Evolutionary conservation across 129 eudicot species (phyloP).

Genomic region (Escallonia rubra): DNA sequence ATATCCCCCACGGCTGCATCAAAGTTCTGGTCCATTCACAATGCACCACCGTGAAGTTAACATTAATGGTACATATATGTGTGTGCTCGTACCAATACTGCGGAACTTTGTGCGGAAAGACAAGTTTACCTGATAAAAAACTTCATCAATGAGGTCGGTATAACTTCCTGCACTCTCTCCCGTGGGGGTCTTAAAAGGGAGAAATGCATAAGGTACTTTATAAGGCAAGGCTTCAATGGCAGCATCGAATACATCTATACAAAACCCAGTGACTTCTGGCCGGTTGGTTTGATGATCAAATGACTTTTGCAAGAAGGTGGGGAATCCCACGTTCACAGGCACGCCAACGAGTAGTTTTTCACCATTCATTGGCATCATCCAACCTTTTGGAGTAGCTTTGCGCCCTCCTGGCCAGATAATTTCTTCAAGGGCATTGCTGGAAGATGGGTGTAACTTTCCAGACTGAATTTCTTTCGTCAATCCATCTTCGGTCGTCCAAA

Average conservation of each 20-base stretch:
- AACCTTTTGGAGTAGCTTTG: conserved; percentile 11
- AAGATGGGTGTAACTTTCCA: background rate
- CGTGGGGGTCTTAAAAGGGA: conserved; percentile 1
- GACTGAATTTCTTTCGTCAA: conserved; percentile 8
- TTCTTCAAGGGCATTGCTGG: conserved; percentile 6
- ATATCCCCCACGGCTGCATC: conserved; percentile 52
- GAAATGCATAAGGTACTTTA: conserved; percentile 11
- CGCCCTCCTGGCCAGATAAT: conserved; percentile 42
- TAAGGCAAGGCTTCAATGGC: conserved; percentile 14
- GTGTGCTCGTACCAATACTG: background rate
- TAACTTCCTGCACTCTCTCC: background rate
- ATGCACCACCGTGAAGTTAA: background rate
- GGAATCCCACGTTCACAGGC: conserved; percentile 13
- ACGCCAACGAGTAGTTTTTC: conserved; percentile 23
- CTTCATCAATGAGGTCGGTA: conserved; percentile 11
- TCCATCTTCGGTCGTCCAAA: conserved; percentile 33
- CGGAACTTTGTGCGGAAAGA: background rate
- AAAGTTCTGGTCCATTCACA: conserved; percentile 14
- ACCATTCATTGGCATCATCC: conserved; percentile 13
- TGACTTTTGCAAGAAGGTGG: conserved; percentile 8
- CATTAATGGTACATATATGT: background rate
- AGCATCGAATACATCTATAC: conserved; percentile 36
- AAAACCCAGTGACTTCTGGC: conserved; percentile 17
- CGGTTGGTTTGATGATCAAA: conserved; percentile 5
- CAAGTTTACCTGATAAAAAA: conserved; percentile 18